phyloP scores from a whole-genome alignment of 805 yeast genomes.

The Candida silvicultrix region DNA sequence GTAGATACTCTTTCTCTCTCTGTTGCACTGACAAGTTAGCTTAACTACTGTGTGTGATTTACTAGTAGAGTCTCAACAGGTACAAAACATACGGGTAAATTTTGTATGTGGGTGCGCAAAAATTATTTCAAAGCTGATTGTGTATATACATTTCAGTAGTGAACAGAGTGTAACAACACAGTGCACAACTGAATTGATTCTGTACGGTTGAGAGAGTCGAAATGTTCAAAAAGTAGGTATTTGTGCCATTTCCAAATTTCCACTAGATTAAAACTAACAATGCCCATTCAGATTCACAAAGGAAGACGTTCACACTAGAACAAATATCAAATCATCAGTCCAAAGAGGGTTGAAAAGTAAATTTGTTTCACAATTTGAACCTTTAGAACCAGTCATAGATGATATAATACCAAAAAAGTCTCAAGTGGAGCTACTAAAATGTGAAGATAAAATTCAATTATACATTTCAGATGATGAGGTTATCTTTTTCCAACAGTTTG shows the following conservation, averaged over 20 bases:
- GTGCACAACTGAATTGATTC: too few species aligned
- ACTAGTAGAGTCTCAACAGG: too few species aligned
- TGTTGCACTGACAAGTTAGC: neutral
- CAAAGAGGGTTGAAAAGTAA: conserved; percentile 81
- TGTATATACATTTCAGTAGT: neutral
- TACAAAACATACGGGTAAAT: neutral
- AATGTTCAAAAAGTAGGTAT: conserved; percentile 42
- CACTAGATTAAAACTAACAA: neutral
- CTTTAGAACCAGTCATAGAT: conserved; percentile 72
- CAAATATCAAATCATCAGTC: conserved; percentile 91
- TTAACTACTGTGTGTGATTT: neutral
- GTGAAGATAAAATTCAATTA: conserved; percentile 83
- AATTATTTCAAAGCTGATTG: neutral
- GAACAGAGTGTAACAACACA: neutral
- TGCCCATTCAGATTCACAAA: conserved; percentile 48
- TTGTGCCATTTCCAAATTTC: too few species aligned
- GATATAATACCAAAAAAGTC: conserved; percentile 84
- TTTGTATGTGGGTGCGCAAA: neutral
- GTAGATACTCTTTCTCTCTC: too few species aligned
- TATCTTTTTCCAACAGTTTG: conserved; percentile 74
- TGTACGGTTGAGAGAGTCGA: too few species aligned
- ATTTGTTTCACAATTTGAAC: conserved; percentile 66
- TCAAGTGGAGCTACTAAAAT: conserved; percentile 71
- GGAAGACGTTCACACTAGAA: conserved; percentile 84
- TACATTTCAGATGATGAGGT: conserved; percentile 70